phyloP scores from a whole-genome alignment of 805 yeast genomes.

The Kazachstania bromeliacearum region DNA sequence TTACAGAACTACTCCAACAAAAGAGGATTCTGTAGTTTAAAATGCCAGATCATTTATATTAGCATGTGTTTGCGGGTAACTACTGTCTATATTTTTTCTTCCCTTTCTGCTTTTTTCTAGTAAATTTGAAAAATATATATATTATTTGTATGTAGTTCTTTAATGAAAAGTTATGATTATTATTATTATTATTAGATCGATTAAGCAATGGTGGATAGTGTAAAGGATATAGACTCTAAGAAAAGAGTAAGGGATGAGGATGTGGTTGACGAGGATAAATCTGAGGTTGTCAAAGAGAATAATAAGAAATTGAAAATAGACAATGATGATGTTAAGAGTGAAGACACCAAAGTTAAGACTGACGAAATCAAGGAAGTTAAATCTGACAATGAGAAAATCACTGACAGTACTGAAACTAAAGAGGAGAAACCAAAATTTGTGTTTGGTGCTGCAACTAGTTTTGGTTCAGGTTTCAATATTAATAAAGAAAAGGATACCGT shows the following conservation, averaged over 20 bases:
- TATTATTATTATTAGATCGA: no score
- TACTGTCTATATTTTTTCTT: no score
- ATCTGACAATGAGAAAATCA: neutral
- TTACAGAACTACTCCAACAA: constrained; percentile 43
- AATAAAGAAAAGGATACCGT: constrained; percentile 4
- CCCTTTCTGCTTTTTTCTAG: no score
- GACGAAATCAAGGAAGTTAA: neutral
- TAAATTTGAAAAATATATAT: no score
- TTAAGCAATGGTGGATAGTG: neutral
- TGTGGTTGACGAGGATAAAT: constrained; percentile 10
- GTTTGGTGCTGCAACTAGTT: constrained; percentile 45
- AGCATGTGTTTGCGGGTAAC: no score
- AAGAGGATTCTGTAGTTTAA: neutral
- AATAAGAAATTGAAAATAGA: constrained; percentile 4
- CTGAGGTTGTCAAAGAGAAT: constrained; percentile 1
- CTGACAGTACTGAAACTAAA: neutral
- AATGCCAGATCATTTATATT: no score
- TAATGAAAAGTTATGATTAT: no score
- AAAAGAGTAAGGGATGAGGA: constrained; percentile 15
- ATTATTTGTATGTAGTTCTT: no score
- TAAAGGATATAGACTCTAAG: neutral
- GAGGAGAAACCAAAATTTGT: constrained; percentile 38
- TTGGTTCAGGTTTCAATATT: constrained; percentile 34
- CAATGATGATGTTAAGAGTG: neutral
- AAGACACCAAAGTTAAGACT: neutral